These are phyloP conservation scores for Diplodia intermedia DNA, from an alignment of 2,329 filamentous ascomycete genomes.

Conservation along the genomic window DNA sequence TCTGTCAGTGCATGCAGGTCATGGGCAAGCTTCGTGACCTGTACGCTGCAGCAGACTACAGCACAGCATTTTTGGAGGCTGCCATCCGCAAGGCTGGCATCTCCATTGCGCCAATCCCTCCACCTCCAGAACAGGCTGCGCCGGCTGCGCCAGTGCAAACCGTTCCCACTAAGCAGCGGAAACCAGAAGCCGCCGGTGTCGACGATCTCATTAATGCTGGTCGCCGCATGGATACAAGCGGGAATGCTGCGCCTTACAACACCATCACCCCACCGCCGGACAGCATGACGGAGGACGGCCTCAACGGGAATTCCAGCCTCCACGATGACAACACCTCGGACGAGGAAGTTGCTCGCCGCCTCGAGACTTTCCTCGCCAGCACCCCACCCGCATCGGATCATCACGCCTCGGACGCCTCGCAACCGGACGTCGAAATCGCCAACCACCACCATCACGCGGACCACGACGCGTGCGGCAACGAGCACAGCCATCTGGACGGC, in stretches of 20 bases:
- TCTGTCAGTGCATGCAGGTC: slow-evolving; percentile 91
- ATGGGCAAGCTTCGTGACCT: slow-evolving; percentile 87
- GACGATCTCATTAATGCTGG: slow-evolving; percentile 57
- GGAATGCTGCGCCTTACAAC: slow-evolving; percentile 24
- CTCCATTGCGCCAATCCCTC: slow-evolving; percentile 61
- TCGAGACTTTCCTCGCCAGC: slow-evolving; percentile 59
- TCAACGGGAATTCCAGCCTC: slow-evolving; percentile 37
- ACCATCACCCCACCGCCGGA: slow-evolving; percentile 52
- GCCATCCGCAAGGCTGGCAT: slow-evolving; percentile 88
- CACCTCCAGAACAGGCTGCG: slow-evolving; percentile 33
- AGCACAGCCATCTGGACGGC: slow-evolving; percentile 23
- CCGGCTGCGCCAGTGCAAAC: slow-evolving; percentile 36
- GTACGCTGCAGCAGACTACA: slow-evolving; percentile 93
- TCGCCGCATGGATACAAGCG: slow-evolving; percentile 46
- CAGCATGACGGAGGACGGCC: slow-evolving; percentile 37
- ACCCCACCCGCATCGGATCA: slow-evolving; percentile 56
- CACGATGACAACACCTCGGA: slow-evolving; percentile 49
- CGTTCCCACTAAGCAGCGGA: background rate
- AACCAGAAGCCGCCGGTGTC: slow-evolving; percentile 46
- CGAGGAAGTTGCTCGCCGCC: slow-evolving; percentile 55
- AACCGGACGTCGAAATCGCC: slow-evolving; percentile 34
- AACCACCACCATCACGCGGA: slow-evolving; percentile 49
- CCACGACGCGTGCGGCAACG: slow-evolving; percentile 37
- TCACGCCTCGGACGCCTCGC: slow-evolving; percentile 39
- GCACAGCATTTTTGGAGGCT: slow-evolving; percentile 92